Conservation (phyloP, 2,329 filamentous ascomycete species). For the Sclerotinia glacialis region DNA sequence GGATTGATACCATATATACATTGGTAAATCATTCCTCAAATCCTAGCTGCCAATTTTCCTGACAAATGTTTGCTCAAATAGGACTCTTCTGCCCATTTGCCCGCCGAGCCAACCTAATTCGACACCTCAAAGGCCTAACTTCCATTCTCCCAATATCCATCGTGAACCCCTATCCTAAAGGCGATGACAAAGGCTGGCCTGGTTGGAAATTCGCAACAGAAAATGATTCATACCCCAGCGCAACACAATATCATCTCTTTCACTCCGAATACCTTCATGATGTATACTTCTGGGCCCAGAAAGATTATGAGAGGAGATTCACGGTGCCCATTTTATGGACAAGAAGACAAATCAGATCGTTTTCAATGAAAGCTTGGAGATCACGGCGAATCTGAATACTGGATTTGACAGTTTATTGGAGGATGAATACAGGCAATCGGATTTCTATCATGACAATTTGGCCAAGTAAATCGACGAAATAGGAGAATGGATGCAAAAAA, state of each 20-base stretch:
- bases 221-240: conserved; percentile 11
- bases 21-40: background rate
- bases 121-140: conserved; percentile 86
- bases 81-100: conserved; percentile 40
- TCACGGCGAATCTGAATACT: conserved; percentile 76
- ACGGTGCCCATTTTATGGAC: conserved; percentile 67
- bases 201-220: conserved; percentile 24
- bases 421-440: conserved; percentile 15
- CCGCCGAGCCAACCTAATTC: conserved; percentile 78
- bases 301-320: conserved; percentile 62
- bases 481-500: conserved; percentile 75
- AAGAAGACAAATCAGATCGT: conserved; percentile 60
- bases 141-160: conserved; percentile 50
- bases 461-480: conserved; percentile 40
- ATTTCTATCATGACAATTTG: conserved; percentile 18
- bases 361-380: conserved; percentile 76
- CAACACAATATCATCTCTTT: conserved; percentile 24
- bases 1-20: conserved; percentile 60
- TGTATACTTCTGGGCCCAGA: conserved; percentile 62
- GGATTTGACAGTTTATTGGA: conserved; percentile 41
- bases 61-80: conserved; percentile 7
- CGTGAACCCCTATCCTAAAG: conserved; percentile 16
- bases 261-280: conserved; percentile 60
- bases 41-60: background rate
- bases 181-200: conserved; percentile 10